Percentiles rank a stretch among this genome's conserved stretches.
These are phyloP conservation scores for Apocynum venetum DNA, from an alignment of 257 asterid genomes.

Conservation along the genomic window DNA sequence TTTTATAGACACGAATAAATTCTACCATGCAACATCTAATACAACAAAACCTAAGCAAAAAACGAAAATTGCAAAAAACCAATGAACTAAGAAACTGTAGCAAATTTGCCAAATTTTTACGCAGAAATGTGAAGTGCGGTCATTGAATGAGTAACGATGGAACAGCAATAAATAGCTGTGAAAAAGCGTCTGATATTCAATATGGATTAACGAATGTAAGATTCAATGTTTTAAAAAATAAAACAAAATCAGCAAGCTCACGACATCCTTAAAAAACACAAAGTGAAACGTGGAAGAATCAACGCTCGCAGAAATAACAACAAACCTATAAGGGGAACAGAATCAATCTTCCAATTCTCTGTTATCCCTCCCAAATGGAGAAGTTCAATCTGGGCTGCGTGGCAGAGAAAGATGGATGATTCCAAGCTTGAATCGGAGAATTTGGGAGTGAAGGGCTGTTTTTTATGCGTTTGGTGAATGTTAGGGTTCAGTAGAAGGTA, in stretches of 20 bases:
- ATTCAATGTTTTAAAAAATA: not conserved
- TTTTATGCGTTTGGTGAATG: not conserved
- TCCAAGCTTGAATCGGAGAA: not conserved
- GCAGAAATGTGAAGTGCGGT: not conserved
- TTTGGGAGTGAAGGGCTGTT: not conserved
- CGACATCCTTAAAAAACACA: not conserved
- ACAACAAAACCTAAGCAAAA: not conserved
- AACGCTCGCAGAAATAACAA: not conserved
- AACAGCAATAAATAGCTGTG: not conserved
- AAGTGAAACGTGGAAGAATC: not conserved
- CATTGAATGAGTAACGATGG: not conserved
- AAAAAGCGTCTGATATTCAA: not conserved
- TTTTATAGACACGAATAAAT: not conserved
- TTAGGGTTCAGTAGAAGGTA: not conserved
- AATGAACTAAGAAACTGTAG: not conserved
- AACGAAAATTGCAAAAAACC: not conserved
- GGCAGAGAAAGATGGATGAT: slow-evolving; percentile 1
- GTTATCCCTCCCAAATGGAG: not conserved
- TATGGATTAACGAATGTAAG: not conserved
- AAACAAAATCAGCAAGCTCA: not conserved
- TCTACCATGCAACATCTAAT: not conserved
- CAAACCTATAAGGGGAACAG: not conserved
- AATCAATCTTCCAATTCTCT: not conserved
- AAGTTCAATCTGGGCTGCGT: not conserved
- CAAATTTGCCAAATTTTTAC: not conserved